These are phyloP conservation scores for Leccinum fallax DNA, from an alignment of 1,284 basidiomycete species.

Conservation along the genomic window DNA sequence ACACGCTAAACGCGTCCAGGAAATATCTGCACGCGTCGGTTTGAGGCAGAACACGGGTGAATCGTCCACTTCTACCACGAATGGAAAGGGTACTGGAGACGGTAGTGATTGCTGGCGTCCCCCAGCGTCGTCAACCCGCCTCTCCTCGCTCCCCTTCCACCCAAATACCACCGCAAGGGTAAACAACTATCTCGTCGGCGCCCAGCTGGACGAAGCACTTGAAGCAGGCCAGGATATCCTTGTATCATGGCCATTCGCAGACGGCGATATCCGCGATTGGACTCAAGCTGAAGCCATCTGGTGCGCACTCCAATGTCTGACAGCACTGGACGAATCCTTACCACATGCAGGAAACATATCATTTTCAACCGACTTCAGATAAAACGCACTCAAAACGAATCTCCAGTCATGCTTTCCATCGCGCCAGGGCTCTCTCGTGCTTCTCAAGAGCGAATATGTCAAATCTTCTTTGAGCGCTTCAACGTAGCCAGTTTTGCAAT, in stretches of 20 bases:
- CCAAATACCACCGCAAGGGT: conserved; percentile 49
- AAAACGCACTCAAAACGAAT: conserved; percentile 85
- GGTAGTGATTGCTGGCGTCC: conserved; percentile 37
- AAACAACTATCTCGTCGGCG: conserved; percentile 85
- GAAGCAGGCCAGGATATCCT: conserved; percentile 70
- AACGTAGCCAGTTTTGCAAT: conserved; percentile 87
- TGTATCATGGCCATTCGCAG: conserved; percentile 84
- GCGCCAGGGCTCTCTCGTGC: conserved; percentile 71
- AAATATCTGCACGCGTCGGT: conserved; percentile 76
- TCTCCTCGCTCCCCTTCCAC: conserved; percentile 48
- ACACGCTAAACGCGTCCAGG: conserved; percentile 40
- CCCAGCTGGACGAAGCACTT: conserved; percentile 79
- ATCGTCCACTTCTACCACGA: conserved; percentile 20
- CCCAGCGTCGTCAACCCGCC: conserved; percentile 47
- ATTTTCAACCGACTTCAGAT: conserved; percentile 79
- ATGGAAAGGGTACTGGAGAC: conserved; percentile 31
- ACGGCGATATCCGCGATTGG: conserved; percentile 80
- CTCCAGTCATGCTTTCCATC: conserved; percentile 79
- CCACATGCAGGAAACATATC: conserved; percentile 74
- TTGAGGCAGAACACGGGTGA: conserved; percentile 50
- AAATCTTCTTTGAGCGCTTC: conserved; percentile 95
- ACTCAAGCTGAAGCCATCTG: conserved; percentile 91
- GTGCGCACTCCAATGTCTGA: conserved; percentile 44
- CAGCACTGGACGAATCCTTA: conserved; percentile 5
- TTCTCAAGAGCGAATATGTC: conserved; percentile 76